Conservation (phyloP, 306 rosid species). For the Calophaca sinica region DNA sequence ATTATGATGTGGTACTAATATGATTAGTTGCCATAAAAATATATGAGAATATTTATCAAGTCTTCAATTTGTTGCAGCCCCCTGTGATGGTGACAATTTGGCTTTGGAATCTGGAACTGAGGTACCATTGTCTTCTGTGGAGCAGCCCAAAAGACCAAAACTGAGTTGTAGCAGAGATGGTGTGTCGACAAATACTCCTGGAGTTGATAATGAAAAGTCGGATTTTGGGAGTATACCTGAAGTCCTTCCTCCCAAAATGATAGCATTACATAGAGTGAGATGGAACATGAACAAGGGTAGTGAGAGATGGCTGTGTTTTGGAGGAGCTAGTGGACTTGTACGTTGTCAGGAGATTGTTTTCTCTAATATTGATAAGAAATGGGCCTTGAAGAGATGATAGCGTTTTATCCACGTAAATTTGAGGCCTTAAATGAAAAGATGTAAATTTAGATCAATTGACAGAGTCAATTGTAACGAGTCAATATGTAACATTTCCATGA, state of each 20-base stretch:
- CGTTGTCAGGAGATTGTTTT: constrained; percentile 83
- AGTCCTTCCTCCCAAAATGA: constrained; percentile 68
- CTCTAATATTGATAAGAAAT: constrained; percentile 57
- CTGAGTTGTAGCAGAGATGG: constrained; percentile 42
- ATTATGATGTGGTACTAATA: constrained; percentile 18
- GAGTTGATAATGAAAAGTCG: constrained; percentile 40
- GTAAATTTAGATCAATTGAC: too few species aligned
- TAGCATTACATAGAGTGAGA: constrained; percentile 82
- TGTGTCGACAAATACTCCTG: constrained; percentile 33
- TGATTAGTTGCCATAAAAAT: constrained; percentile 21
- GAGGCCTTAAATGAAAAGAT: too few species aligned
- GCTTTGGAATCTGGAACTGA: constrained; percentile 55
- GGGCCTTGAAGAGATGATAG: constrained; percentile 64
- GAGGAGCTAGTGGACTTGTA: constrained; percentile 84
- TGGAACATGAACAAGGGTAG: constrained; percentile 95
- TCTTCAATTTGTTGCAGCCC: constrained; percentile 58
- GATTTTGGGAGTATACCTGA: constrained; percentile 48
- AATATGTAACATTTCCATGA: too few species aligned
- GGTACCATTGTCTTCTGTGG: constrained; percentile 45
- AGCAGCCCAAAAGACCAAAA: constrained; percentile 52
- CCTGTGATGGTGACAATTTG: constrained; percentile 44
- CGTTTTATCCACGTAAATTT: neutral
- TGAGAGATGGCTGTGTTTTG: constrained; percentile 91
- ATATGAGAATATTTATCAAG: constrained; percentile 14
- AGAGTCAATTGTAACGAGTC: too few species aligned